Evolutionary conservation across 2,329 filamentous ascomycete species (phyloP).

Genomic region (Ilyonectria sp.): DNA sequence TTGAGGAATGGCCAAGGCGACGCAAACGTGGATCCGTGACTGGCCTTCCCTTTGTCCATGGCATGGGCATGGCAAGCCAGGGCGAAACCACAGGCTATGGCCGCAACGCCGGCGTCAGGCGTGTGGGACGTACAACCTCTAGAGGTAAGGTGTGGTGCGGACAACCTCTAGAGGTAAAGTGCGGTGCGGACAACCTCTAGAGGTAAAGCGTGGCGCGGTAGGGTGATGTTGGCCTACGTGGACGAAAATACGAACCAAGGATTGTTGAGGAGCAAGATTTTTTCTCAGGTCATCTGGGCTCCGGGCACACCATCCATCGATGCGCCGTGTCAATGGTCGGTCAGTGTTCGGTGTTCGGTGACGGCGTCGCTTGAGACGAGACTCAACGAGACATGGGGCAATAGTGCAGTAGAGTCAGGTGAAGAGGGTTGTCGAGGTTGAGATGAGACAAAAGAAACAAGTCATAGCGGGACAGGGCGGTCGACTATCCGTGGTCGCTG

Average conservation of each 20-base stretch:
- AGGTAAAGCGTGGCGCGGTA: slow-evolving; percentile 46
- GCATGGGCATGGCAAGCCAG: slow-evolving; percentile 43
- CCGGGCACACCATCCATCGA: slow-evolving; percentile 25
- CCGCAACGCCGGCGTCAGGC: slow-evolving; percentile 46
- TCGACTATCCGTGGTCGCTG: slow-evolving; percentile 48
- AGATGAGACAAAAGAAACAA: slow-evolving; percentile 38
- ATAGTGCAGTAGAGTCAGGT: slow-evolving; percentile 31
- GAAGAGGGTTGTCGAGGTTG: slow-evolving; percentile 37
- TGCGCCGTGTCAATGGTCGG: not conserved
- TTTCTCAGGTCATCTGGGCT: slow-evolving; percentile 35
- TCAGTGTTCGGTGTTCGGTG: slow-evolving; percentile 14
- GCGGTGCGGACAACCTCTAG: slow-evolving; percentile 47
- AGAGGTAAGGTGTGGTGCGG: slow-evolving; percentile 48
- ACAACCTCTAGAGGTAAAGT: slow-evolving; percentile 48
- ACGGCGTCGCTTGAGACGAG: not conserved
- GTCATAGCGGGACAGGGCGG: slow-evolving; percentile 36
- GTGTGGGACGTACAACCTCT: slow-evolving; percentile 48
- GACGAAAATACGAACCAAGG: slow-evolving; percentile 46
- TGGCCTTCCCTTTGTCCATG: slow-evolving; percentile 51
- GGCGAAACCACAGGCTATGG: slow-evolving; percentile 40
- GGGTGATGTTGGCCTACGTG: slow-evolving; percentile 42
- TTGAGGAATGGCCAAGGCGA: slow-evolving; percentile 44
- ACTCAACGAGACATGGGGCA: slow-evolving; percentile 32
- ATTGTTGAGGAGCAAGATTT: slow-evolving; percentile 44
- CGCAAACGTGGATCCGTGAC: slow-evolving; percentile 48